Base-by-base conservation (phyloP, 2,329 filamentous ascomycete species). In the Ophiosphaerella narmari region DNA sequence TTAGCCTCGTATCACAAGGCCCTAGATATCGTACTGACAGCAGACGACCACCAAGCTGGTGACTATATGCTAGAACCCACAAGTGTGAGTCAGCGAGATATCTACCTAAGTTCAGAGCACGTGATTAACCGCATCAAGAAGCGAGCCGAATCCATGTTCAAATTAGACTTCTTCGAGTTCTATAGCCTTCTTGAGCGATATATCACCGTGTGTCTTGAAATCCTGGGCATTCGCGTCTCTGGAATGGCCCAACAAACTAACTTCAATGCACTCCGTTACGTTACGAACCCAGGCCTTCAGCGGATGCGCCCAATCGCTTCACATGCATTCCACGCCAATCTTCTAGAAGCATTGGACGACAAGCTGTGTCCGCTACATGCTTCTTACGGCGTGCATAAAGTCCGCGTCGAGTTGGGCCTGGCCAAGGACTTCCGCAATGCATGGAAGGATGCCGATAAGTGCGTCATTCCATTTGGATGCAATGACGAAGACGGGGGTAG, bases 161-260 rank as follows among this genome's bases (percentile, higher is more conserved):
- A 90, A 68, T 79, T 90, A 7, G 88, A 90, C 64, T 91, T 90
- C 55, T 86, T 88, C 71, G 88, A 91, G 64, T 90, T 87, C 69
- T 90, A 90, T 74, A 83, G 84, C 43, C 79, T 89, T 32, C 80
- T 90, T 6, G 88, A 91, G 72, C 83, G 88, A 26, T 86, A 86
- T 0, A 77, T 90, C 7, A 85, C 89, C 1, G 82, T 86, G 39
- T 74, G 89, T 1, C 79, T 89, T n/a, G 79, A 79, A 0, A 80
- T 89, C 0, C 87, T 86, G 50, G 84, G 82, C 7, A 77, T 89
- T 5, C 66, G 68, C 0, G 75, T 90, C 1, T 68, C 71, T 5
- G 57, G 50, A 1, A 50, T 48, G 0, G 46, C 54, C 11, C 50
- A 58, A 24, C 44, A 53, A 33, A 50, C 56, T 11, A 57, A 71